A percentile compares a stretch with the other conserved stretches of the same genome.
Evolutionary conservation across 768 basidiomycete species (phyloP).

Genomic region (Suillus fuscotomentosus): DNA sequence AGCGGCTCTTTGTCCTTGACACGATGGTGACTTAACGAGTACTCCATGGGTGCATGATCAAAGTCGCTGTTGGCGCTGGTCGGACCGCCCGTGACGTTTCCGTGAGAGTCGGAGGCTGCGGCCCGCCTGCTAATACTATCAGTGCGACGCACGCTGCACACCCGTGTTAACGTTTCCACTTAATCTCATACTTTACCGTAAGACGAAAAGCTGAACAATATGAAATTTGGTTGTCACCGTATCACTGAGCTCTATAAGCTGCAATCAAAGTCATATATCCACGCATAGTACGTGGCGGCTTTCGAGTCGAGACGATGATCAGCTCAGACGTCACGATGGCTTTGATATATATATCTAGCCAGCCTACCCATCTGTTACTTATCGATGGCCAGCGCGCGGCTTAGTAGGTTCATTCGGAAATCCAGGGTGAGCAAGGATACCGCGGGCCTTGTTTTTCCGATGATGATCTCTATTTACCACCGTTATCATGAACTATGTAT

Average conservation of each 20-base stretch:
- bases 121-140: background rate
- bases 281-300: background rate
- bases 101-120: constrained; percentile 16
- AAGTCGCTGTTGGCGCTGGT: background rate
- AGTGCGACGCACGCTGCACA: background rate
- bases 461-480: constrained; percentile 2
- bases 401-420: background rate
- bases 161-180: background rate
- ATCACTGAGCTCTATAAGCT: background rate
- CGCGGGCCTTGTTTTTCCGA: constrained; percentile 3
- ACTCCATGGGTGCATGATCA: background rate
- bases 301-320: background rate
- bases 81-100: constrained; percentile 1
- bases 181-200: background rate
- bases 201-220: too few species aligned
- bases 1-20: background rate
- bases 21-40: background rate
- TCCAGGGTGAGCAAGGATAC: background rate
- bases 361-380: background rate
- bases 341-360: background rate
- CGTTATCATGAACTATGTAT: constrained; percentile 4
- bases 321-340: background rate
- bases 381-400: background rate
- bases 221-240: background rate
- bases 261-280: too few species aligned